Base-by-base conservation (phyloP, 2,329 filamentous ascomycete genomes). In the Sporothrix phasma region DNA sequence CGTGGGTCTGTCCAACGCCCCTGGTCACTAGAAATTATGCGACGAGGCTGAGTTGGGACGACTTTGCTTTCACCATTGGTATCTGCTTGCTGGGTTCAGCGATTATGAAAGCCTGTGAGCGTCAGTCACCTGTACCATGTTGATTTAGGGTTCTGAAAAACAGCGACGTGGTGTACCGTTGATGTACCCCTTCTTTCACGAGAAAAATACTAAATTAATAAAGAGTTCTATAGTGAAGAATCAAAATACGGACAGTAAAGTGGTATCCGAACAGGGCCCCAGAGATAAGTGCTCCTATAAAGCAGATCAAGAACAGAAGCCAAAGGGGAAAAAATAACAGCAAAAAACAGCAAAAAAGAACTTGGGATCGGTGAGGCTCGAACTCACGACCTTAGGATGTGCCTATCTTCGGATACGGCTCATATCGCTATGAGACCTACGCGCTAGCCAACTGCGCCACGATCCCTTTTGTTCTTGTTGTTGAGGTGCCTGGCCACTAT, bases 311-410 rank as follows among this genome's bases (percentile, higher is more conserved):
- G n/a, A n/a, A 47, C 19, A 34, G 6, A 47, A 26, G 26, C n/a
- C 10, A 53, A 31, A n/a, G 34, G 34, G 34, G 3, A 19, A 34
- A 4, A 53, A 29, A 53, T 15, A 11, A 37, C 15, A 53, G 8
- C 3, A 34, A 4, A 54, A 39, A 37, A 37, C 34, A 37, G 15
- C 5, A 54, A 54, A 47, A 47, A 47, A 47, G 17, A 47, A 47
- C n/a, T 13, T 66, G 66, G 65, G 65, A 65, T 65, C 66, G 65
- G 66, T 66, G 66, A 67, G 66, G 66, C 65, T 67, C 66, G 66
- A 67, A 67, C 66, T 67, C 66, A 66, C 66, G 66, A 67, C 66
- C 66, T 67, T 66, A 67, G 60, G 66, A 67, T 67, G 34, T 64
- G 56, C 56, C 56, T 46, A 45, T 60, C 39, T 60, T 45, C 34